Percentiles rank a stretch among this genome's conserved stretches.
Evolutionary conservation across 2,329 filamentous ascomycete species (phyloP).

Genomic region (Fusarium marasasianum): DNA sequence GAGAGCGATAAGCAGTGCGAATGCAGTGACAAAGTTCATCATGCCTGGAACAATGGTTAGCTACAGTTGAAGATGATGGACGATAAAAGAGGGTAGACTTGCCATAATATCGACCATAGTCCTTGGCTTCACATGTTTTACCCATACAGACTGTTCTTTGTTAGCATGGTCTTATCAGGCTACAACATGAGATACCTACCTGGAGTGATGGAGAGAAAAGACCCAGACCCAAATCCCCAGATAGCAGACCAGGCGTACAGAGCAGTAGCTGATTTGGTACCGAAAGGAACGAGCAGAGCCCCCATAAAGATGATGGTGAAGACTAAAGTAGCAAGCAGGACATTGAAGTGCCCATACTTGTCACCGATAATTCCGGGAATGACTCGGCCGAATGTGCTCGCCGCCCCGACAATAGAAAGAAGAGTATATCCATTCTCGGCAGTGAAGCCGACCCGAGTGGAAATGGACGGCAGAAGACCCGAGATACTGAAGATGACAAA

Average conservation of each 20-base stretch:
- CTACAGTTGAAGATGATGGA: background rate
- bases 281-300: slow-evolving; percentile 56
- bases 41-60: slow-evolving; percentile 48
- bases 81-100: background rate
- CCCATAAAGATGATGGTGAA: slow-evolving; percentile 54
- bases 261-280: slow-evolving; percentile 48
- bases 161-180: background rate
- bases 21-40: slow-evolving; percentile 56
- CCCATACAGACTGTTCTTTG: slow-evolving; percentile 52
- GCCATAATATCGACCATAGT: slow-evolving; percentile 56
- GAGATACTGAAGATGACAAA: slow-evolving; percentile 60
- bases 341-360: slow-evolving; percentile 56
- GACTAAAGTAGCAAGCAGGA: slow-evolving; percentile 30
- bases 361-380: slow-evolving; percentile 56
- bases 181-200: slow-evolving; percentile 13
- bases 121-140: slow-evolving; percentile 56
- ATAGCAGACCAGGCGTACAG: slow-evolving; percentile 56
- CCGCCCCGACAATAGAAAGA: slow-evolving; percentile 55
- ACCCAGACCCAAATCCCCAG: slow-evolving; percentile 60
- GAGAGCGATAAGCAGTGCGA: slow-evolving; percentile 56
- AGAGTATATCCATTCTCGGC: slow-evolving; percentile 54
- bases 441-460: slow-evolving; percentile 47
- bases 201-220: slow-evolving; percentile 55
- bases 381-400: slow-evolving; percentile 54
- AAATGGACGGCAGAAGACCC: slow-evolving; percentile 58